phyloP scores from a whole-genome alignment of 352 stramenopile genomes.

The Elongisporangium undulatum region DNA sequence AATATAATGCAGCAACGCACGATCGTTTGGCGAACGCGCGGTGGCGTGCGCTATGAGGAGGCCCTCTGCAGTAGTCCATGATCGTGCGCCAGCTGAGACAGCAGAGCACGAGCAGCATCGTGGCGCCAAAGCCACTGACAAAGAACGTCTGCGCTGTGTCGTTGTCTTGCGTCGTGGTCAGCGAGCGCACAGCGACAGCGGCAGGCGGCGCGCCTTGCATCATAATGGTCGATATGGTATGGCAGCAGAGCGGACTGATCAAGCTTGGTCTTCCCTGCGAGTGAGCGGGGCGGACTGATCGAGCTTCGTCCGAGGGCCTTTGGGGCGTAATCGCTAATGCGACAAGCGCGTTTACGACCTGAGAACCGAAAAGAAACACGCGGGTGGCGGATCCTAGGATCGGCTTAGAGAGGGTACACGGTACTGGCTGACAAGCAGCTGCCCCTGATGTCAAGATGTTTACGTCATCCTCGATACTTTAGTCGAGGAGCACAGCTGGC shows the following conservation, averaged over 20 bases:
- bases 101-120: constrained; percentile 28
- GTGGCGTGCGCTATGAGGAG: constrained; percentile 25
- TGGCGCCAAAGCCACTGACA: constrained; percentile 22
- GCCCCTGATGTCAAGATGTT: not conserved
- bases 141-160: constrained; percentile 7
- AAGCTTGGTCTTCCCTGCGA: not conserved
- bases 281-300: not conserved
- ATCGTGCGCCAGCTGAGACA: constrained; percentile 48
- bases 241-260: not conserved
- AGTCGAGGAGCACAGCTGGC: not conserved
- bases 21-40: constrained; percentile 41
- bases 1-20: constrained; percentile 15
- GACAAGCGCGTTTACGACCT: not conserved
- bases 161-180: not conserved
- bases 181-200: not conserved
- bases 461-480: not conserved
- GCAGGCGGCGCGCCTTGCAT: not conserved
- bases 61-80: constrained; percentile 40
- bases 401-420: not conserved
- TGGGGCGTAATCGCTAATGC: not conserved
- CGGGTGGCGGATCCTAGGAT: not conserved
- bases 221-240: not conserved
- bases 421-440: not conserved
- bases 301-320: not conserved
- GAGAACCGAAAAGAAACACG: not conserved